These are phyloP conservation scores for Microcyclospora pomicola DNA, from an alignment of 2,329 filamentous ascomycete genomes.

Conservation along the genomic window DNA sequence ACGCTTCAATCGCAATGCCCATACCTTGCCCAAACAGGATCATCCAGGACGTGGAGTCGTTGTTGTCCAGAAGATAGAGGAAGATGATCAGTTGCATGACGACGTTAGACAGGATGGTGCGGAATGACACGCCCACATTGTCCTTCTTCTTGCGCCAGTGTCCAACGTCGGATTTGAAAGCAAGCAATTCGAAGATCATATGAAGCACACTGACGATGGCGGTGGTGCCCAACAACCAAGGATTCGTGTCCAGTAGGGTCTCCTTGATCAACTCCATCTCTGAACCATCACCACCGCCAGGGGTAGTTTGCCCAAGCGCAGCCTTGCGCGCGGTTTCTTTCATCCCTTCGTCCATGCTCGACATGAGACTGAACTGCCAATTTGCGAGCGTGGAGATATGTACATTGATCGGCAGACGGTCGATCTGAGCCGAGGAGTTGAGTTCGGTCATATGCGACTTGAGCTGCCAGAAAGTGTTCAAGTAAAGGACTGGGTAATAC, in stretches of 20 bases:
- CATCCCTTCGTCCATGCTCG: constrained; percentile 73
- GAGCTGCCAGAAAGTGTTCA: constrained; percentile 97
- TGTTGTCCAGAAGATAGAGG: constrained; percentile 93
- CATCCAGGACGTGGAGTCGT: constrained; percentile 97
- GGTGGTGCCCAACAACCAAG: constrained; percentile 75
- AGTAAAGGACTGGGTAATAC: constrained; percentile 82
- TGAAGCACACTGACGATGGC: constrained; percentile 75
- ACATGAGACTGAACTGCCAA: constrained; percentile 83
- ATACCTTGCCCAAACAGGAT: constrained; percentile 87
- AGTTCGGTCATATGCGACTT: constrained; percentile 79
- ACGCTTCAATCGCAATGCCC: constrained; percentile 64
- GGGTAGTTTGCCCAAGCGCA: constrained; percentile 53
- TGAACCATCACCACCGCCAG: constrained; percentile 68
- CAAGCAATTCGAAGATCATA: constrained; percentile 88
- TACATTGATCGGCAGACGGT: constrained; percentile 66
- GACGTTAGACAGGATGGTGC: constrained; percentile 90
- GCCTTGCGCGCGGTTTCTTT: constrained; percentile 70
- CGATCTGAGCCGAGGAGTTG: constrained; percentile 86
- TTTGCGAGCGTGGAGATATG: constrained; percentile 65
- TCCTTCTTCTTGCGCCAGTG: constrained; percentile 99
- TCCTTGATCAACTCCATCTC: constrained; percentile 98
- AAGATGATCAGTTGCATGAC: constrained; percentile 97
- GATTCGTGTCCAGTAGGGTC: constrained; percentile 85
- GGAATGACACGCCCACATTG: constrained; percentile 89
- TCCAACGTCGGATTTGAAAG: constrained; percentile 92